Conservation (phyloP, 2,329 filamentous ascomycete species). For the Volutella citrinella region DNA sequence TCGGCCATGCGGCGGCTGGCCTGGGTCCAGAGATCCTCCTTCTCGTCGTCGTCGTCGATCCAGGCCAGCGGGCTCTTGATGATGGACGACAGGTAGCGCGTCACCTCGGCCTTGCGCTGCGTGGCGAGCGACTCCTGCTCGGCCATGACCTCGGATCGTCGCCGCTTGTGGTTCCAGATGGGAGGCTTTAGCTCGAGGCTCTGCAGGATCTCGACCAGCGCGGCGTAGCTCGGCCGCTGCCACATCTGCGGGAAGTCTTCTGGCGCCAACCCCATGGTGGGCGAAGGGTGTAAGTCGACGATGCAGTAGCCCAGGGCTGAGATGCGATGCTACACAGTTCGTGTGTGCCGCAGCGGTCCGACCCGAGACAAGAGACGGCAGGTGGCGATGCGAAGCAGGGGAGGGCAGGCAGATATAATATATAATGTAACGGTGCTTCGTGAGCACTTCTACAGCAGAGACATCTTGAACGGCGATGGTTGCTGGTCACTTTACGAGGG, state of each 20-base stretch:
- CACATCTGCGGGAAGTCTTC: conserved; percentile 79
- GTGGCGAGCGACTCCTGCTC: conserved; percentile 39
- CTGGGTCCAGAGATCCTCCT: conserved; percentile 71
- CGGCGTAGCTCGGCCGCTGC: conserved; percentile 65
- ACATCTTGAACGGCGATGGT: no score
- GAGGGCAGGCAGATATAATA: no score
- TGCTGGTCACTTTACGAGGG: no score
- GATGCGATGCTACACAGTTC: no score
- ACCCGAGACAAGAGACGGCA: no score
- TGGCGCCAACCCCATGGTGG: conserved; percentile 32
- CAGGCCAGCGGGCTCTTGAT: conserved; percentile 65
- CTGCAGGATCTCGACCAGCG: conserved; percentile 64
- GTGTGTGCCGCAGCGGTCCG: no score
- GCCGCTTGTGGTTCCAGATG: conserved; percentile 57
- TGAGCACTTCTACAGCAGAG: no score
- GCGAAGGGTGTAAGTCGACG: neutral
- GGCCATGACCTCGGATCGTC: conserved; percentile 39
- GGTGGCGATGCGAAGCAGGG: no score
- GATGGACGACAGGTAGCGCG: conserved; percentile 66
- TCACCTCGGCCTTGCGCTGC: conserved; percentile 49
- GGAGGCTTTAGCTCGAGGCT: conserved; percentile 65
- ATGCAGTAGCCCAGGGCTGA: no score
- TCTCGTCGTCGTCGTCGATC: conserved; percentile 64
- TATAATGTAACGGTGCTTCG: no score
- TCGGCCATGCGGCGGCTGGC: conserved; percentile 80